Base-by-base conservation (phyloP, 805 yeast species). In the Pichia kluyveri region DNA sequence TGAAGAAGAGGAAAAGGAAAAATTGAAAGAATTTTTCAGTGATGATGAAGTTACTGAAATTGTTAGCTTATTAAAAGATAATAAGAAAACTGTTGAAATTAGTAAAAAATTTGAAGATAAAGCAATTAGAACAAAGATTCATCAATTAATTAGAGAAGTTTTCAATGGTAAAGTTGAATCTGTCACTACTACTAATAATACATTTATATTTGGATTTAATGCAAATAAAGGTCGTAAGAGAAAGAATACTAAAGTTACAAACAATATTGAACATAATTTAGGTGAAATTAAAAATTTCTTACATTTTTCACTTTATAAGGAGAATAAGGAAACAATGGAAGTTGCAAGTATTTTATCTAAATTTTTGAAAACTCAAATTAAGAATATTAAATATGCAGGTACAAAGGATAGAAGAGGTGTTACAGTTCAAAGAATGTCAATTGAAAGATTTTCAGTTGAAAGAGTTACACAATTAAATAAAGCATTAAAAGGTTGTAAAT, bases 311-410 rank as follows among this genome's bases (percentile, higher is more conserved):
- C 69, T 93, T 28, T 89, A 86, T 70, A 93, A 93, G 63, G 97
- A 93, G 61, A 93, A 93, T 68, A 86, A 90, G 62, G 99, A 93
- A 56, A 90, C 99, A 1, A 87, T 93, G 96, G 97, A 93, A 67
- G 93, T 87, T 14, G 93, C 93, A 1, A 75, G 80, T 18, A 66
- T 84, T 28, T 68, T 93, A 43, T 71, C 90, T 43, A 83, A 83
- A 60, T 76, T 86, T 51, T 69, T 93, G 54, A 77, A 88, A 52
- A 68, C 85, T 19, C 91, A 90, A n/a, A 70, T 83, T 6, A 83
- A 82, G 53, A 61, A 71, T 39, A 73, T 93, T 36, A 74, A 86
- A 45, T 88, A 82, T 63, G 95, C 97, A 0, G 99, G 99, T 23
- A 95, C 99, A 3, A 93, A 93, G 60, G 99, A 93, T 64, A 77